phyloP scores from a whole-genome alignment of 176 grass and related monocot genomes.

The Oryza rufipogon region DNA sequence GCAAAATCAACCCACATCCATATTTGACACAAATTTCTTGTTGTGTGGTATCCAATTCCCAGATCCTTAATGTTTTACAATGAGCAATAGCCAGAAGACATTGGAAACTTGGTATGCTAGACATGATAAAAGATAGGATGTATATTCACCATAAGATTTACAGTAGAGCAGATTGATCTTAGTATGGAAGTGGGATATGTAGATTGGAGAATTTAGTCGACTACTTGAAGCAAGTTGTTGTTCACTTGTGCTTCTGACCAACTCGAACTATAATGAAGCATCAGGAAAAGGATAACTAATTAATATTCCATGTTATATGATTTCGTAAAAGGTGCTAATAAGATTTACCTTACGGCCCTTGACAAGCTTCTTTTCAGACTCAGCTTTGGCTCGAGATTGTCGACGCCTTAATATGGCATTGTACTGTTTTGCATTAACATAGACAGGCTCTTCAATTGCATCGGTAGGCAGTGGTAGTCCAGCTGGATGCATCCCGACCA shows the following conservation, averaged over 20 bases:
- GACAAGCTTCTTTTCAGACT: constrained; percentile 76
- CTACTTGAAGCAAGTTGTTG: constrained; percentile 44
- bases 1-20: background rate
- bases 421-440: constrained; percentile 87
- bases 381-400: constrained; percentile 86
- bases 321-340: background rate
- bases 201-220: constrained; percentile 43
- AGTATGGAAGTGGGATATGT: constrained; percentile 26
- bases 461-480: constrained; percentile 72
- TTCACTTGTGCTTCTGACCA: constrained; percentile 18
- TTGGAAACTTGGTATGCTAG: constrained; percentile 8
- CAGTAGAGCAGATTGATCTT: constrained; percentile 44
- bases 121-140: constrained; percentile 29
- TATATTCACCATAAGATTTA: constrained; percentile 36
- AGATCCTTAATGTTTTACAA: constrained; percentile 36
- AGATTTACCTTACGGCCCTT: constrained; percentile 77
- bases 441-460: constrained; percentile 85
- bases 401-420: constrained; percentile 80
- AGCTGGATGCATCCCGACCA: constrained; percentile 68
- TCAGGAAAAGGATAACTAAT: constrained; percentile 42
- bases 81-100: background rate
- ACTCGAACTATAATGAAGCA: constrained; percentile 30
- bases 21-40: constrained; percentile 17
- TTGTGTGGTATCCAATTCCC: background rate
- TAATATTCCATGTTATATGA: constrained; percentile 12